Percentiles rank a stretch among this genome's conserved stretches.
phyloP scores from a whole-genome alignment of 371 early-diverging fungal genomes.

The Basidiobolus meristosporus region DNA sequence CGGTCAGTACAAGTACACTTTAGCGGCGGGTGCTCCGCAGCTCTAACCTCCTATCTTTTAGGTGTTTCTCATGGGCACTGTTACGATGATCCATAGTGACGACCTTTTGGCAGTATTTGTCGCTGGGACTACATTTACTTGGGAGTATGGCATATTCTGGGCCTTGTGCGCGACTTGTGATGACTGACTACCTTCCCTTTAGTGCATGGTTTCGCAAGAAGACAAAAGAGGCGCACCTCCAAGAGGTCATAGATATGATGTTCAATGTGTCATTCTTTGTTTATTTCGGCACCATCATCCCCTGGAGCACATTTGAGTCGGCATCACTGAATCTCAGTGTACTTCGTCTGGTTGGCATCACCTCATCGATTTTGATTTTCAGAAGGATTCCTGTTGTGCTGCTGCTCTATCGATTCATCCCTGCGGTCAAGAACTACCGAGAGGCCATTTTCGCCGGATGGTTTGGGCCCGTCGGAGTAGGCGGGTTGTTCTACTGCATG shows the following conservation, averaged over 20 bases:
- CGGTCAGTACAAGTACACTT: constrained; percentile 38
- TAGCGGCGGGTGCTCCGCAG: too few relatives aligned
- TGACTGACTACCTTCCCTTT: too few relatives aligned
- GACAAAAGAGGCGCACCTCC: constrained; percentile 67
- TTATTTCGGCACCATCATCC: constrained; percentile 80
- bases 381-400: constrained; percentile 69
- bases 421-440: constrained; percentile 44
- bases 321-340: constrained; percentile 22
- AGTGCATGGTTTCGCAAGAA: constrained; percentile 74
- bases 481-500: constrained; percentile 61
- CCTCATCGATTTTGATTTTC: constrained; percentile 52
- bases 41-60: constrained; percentile 7
- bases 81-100: constrained; percentile 59
- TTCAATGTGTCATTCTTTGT: too few relatives aligned
- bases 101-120: constrained; percentile 82
- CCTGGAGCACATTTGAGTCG: constrained; percentile 49
- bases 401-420: constrained; percentile 38
- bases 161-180: too few relatives aligned
- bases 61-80: constrained; percentile 56
- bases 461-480: constrained; percentile 95
- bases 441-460: constrained; percentile 89
- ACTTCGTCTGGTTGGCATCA: constrained; percentile 48
- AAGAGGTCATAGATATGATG: constrained; percentile 80
- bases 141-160: constrained; percentile 29
- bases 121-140: constrained; percentile 74